A percentile compares a stretch with the other conserved stretches of the same genome.
These are phyloP conservation scores for Microcos paniculata DNA, from an alignment of 345 rosid genomes.

Conservation along the genomic window DNA sequence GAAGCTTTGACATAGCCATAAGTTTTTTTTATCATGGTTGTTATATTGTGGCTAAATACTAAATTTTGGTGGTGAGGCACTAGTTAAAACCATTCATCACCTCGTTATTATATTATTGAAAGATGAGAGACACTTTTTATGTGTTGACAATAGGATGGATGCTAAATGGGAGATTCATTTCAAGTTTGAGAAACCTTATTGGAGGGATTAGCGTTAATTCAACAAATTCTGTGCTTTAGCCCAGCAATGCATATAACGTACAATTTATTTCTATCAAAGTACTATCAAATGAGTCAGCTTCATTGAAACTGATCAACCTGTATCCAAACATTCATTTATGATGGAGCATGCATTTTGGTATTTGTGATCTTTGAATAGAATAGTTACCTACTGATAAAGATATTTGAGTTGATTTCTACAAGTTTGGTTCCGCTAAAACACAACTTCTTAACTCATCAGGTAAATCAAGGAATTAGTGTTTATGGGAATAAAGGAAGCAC, in stretches of 20 bases:
- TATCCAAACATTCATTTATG: not conserved
- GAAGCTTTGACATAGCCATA: not conserved
- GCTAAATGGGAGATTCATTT: not conserved
- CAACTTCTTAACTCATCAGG: slow-evolving; percentile 48
- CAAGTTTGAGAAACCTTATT: too few relatives aligned
- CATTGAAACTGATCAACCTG: not conserved
- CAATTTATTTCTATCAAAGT: not conserved
- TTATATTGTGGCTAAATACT: too few relatives aligned
- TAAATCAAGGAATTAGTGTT: slow-evolving; percentile 91
- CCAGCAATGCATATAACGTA: not conserved
- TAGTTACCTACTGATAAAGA: not conserved
- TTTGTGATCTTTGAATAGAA: not conserved
- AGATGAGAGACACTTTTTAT: not conserved
- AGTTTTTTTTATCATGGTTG: not conserved
- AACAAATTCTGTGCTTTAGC: not conserved
- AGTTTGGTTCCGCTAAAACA: not conserved
- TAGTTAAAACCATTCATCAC: too few relatives aligned
- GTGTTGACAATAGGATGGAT: not conserved
- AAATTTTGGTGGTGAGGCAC: too few relatives aligned
- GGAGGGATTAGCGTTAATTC: not conserved
- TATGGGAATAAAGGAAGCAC: slow-evolving; percentile 99
- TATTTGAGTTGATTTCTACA: not conserved
- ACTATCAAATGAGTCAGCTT: not conserved
- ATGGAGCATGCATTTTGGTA: not conserved
- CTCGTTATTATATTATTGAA: not conserved